Evolutionary conservation across 2,329 filamentous ascomycete genomes (phyloP), one percentile per base, ranked within the genome.

Genomic region (Fusarium anguioides): DNA sequence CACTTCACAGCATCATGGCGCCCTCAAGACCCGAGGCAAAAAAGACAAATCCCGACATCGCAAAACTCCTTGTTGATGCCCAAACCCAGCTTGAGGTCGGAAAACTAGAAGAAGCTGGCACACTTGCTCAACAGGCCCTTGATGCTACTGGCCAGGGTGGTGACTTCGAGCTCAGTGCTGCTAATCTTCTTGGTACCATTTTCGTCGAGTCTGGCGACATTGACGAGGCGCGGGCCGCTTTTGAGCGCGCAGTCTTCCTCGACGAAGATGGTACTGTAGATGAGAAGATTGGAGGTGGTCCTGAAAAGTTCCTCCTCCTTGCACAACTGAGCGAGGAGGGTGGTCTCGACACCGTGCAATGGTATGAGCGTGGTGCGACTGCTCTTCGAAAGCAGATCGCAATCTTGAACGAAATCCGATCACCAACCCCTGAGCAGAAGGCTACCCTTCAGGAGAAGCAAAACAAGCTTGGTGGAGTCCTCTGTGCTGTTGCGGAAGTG

Each of bases 291-390:
- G 94, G 94, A 46, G 93, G 93, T 26, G 94, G 94, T 1, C 88
- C 94, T 1, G 95, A 98, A 75, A 98, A 97, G 81, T 98, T 97
- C 75, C 81, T 98, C 46, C 97, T 94, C 87, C 83, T 99, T 59
- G 96, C 96, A 66, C 96, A 99, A 80, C 84, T 99, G 73, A 96
- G 87, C 75, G 87, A 90, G 61, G 84, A 90, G 44, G 89, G 89
- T 33, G 89, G 89, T 2, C 79, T 83, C 44, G 88, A 91, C 73
- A 90, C 87, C 70, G 86, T 92, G 15, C 67, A 72, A 51, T 92
- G 89, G 89, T 91, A 87, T 74, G 87, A 90, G 76, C 84, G 83
- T 69, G 93, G 94, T 14, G 91, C 92, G 0, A 82, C 85, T 36
- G 89, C 91, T 49, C 82, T 99, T 74, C 87, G 93, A 74, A 81